A percentile compares a stretch with the other conserved stretches of the same genome.
Evolutionary conservation across 2,329 filamentous ascomycete species (phyloP).

Genomic region (Colletotrichum magnum): DNA sequence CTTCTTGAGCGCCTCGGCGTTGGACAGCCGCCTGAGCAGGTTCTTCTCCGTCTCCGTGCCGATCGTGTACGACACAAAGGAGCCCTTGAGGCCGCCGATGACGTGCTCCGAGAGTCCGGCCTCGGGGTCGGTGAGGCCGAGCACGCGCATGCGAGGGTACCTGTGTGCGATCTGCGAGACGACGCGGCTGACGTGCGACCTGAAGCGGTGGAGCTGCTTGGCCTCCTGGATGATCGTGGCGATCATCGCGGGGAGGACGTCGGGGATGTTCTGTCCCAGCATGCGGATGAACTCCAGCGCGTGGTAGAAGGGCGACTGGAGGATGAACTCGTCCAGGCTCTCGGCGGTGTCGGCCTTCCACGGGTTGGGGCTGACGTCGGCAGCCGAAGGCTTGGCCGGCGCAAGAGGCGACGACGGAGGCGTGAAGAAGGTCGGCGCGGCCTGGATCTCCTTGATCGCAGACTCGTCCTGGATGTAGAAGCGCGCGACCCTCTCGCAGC

Average conservation of each 20-base stretch:
- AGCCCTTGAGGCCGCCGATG: conserved; percentile 58
- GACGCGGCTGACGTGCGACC: conserved; percentile 43
- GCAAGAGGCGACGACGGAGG: conserved; percentile 28
- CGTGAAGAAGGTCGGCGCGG: conserved; percentile 29
- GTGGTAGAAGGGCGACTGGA: conserved; percentile 48
- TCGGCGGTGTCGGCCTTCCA: conserved; percentile 46
- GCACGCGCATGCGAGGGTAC: conserved; percentile 42
- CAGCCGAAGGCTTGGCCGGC: background rate
- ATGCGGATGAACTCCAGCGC: conserved; percentile 49
- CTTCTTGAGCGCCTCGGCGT: conserved; percentile 45
- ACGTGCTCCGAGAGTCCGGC: conserved; percentile 54
- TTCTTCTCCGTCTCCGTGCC: conserved; percentile 48
- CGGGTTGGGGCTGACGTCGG: conserved; percentile 3
- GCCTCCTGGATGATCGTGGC: conserved; percentile 49
- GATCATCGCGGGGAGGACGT: conserved; percentile 44
- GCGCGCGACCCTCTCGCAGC: conserved; percentile 52
- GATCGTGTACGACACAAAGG: conserved; percentile 48
- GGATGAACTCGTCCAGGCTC: conserved; percentile 49
- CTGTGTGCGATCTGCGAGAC: conserved; percentile 39
- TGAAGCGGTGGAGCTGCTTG: conserved; percentile 48
- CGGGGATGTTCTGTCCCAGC: conserved; percentile 45
- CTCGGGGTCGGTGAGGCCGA: conserved; percentile 53
- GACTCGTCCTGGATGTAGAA: conserved; percentile 46
- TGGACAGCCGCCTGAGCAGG: conserved; percentile 40
- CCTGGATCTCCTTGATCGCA: conserved; percentile 27